These are phyloP conservation scores for Backusella tarrabulga DNA, from an alignment of 192 early-diverging fungal species.

Conservation along the genomic window DNA sequence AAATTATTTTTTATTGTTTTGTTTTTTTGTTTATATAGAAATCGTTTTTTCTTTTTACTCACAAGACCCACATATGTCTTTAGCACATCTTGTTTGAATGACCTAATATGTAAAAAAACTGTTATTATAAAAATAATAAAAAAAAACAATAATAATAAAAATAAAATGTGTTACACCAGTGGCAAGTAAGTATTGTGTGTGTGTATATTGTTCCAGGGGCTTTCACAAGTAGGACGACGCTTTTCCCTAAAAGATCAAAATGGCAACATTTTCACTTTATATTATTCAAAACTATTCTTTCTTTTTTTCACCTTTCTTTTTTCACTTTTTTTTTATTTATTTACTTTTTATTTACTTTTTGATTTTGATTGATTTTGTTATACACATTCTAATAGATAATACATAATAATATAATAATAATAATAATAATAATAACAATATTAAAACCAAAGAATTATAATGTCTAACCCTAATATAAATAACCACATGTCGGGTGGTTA, in stretches of 20 bases:
- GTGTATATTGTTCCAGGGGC: background rate
- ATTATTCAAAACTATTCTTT: background rate
- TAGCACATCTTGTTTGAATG: slow-evolving; percentile 17
- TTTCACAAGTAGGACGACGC: slow-evolving; percentile 7
- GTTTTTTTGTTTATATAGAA: background rate
- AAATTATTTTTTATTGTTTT: background rate
- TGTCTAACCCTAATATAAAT: slow-evolving; percentile 10
- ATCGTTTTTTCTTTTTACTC: background rate
- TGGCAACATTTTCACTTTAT: slow-evolving; percentile 6
- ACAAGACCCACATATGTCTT: background rate
- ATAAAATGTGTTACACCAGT: slow-evolving; percentile 24
- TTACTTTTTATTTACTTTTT: background rate
- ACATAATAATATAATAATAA: background rate
- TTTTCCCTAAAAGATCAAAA: slow-evolving; percentile 16
- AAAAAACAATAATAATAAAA: background rate
- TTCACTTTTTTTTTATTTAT: background rate
- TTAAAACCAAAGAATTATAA: background rate
- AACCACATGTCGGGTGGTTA: slow-evolving; percentile 7
- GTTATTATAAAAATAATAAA: slow-evolving; percentile 20
- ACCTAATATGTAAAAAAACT: background rate
- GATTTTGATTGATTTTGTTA: background rate
- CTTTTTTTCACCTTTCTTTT: background rate
- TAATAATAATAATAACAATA: background rate
- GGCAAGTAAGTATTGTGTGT: slow-evolving; percentile 10
- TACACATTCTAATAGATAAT: background rate